Base-by-base conservation (phyloP, 257 asterid species). In the Ligustrum vulgare region DNA sequence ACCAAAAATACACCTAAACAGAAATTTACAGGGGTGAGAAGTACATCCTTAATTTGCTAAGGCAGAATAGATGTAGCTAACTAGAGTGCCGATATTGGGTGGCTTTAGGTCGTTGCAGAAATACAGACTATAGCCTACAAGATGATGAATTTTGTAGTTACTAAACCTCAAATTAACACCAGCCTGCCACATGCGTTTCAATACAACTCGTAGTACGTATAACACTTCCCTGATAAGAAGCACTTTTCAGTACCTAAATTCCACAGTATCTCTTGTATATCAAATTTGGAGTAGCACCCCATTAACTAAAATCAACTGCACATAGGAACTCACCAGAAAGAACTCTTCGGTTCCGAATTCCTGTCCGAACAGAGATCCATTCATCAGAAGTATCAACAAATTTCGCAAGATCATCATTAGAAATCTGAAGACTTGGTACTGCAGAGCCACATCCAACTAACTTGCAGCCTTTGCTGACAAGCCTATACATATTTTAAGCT, bases 401-500 rank as follows among this genome's bases (percentile, higher is more conserved):
- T 75, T 86, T 85, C 7, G 97, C 83, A 72, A 93, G 96, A 74
- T 93, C 98, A 62, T 88, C 90, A 72, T 93, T 93, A 33, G 98
- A 93, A 75, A 93, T 85, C 78, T 82, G 87, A 80, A 90, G 89
- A 77, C 78, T 78, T 66, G 98, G 98, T 33, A 91, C 84, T 9
- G 98, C 90, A 43, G 98, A 91, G 65, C 98, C 98, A 83, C 94
- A 86, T 72, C 97, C 98, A 72, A 93, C 87, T 70, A 93, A 86
- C 82, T 91, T 93, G 89, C 98, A 93, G 72, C 98, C 98, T 83
- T 85, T 78, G 84, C 79, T 75, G 67, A 81, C 83, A 84, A 88
- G 75, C 89, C 95, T 89, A 82, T 36, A 77, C 70, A 1, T 28
- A 71, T 28, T 62, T 78, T 49, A 73, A 76, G 47, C 62, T 73